Conservation (phyloP, 805 yeast genomes). For the Wickerhamomyces strasburgensis region DNA sequence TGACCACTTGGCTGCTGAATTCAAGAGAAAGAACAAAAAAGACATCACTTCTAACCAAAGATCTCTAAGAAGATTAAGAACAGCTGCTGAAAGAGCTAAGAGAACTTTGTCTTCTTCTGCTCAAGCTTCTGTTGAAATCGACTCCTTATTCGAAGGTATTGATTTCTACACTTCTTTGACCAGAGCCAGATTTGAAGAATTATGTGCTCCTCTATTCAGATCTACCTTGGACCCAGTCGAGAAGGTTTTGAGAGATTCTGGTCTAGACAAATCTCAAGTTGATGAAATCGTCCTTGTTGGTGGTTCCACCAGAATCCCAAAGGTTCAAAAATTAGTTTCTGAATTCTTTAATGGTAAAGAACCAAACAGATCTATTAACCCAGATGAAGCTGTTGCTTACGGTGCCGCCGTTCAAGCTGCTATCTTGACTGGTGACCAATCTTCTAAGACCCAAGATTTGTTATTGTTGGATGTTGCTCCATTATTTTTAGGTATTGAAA, state of each 20-base stretch:
- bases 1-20: conserved; percentile 86
- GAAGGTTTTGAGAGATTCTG: conserved; percentile 87
- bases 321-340: conserved; percentile 89
- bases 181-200: conserved; percentile 96
- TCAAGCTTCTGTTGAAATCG: conserved; percentile 92
- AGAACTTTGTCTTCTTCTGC: conserved; percentile 95
- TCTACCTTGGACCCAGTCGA: conserved; percentile 93
- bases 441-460: conserved; percentile 93
- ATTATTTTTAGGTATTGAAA: conserved; percentile 94
- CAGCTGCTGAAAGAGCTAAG: conserved; percentile 47
- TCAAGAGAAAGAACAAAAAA: conserved; percentile 96
- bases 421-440: conserved; percentile 91
- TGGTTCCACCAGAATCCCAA: conserved; percentile 98
- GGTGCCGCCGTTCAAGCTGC: conserved; percentile 99
- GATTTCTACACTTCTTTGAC: conserved; percentile 95
- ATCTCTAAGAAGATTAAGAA: conserved; percentile 96
- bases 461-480: conserved; percentile 96
- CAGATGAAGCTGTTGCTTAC: conserved; percentile 98
- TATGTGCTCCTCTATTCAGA: conserved; percentile 91
- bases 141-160: conserved; percentile 89
- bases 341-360: conserved; percentile 97
- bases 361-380: conserved; percentile 94
- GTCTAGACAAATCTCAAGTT: conserved; percentile 83
- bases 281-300: conserved; percentile 94
- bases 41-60: conserved; percentile 89